Evolutionary conservation across 345 rosid species (phyloP).

Genomic region (Adansonia digitata): DNA sequence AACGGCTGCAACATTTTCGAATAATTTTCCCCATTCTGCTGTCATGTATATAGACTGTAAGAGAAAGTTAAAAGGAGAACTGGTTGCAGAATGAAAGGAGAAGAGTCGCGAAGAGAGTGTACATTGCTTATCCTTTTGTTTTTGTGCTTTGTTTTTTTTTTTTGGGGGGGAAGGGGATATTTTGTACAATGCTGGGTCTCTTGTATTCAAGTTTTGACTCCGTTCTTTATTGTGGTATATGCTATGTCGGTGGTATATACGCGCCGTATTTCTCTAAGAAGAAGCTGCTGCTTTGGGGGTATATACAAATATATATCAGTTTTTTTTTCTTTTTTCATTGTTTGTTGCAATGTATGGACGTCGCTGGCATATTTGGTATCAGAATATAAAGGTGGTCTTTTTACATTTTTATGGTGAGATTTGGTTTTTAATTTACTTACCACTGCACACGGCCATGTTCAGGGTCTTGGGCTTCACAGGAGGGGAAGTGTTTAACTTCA

Average conservation of each 20-base stretch:
- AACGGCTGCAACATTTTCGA: slow-evolving; percentile 9
- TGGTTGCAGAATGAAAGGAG: neutral
- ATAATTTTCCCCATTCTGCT: neutral
- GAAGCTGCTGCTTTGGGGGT: neutral
- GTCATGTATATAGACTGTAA: slow-evolving; percentile 17
- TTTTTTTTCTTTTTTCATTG: neutral
- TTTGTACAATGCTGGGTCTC: neutral
- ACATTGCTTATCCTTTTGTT: neutral
- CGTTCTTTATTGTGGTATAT: neutral
- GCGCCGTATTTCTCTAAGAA: neutral
- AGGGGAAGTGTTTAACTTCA: too few relatives aligned
- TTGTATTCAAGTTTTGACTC: neutral
- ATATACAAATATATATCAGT: neutral
- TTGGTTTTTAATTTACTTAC: too few relatives aligned
- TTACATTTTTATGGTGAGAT: neutral
- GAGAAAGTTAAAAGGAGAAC: neutral
- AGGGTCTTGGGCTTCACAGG: too few relatives aligned
- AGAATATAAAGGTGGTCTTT: neutral
- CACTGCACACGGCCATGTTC: neutral
- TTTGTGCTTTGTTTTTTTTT: neutral
- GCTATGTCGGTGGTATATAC: neutral
- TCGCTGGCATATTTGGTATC: neutral
- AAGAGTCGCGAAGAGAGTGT: neutral
- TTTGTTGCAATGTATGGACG: neutral
- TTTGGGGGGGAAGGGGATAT: neutral